Evolutionary conservation across 1,284 basidiomycete species (phyloP), one percentile per base, ranked within the genome.

Genomic region (Tilletia walkeri): DNA sequence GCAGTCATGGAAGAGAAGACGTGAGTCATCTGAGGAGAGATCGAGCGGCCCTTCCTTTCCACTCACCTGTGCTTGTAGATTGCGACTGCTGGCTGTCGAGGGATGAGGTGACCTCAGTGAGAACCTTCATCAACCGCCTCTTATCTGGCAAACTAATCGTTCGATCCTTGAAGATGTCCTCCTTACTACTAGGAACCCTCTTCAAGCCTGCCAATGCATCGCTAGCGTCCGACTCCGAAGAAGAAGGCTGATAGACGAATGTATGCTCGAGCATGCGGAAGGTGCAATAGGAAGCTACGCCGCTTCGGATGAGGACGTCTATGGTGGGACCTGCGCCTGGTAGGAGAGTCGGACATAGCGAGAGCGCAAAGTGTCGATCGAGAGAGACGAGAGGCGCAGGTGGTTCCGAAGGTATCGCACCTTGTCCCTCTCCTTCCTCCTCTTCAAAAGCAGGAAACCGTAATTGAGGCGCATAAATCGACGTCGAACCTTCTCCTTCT

Each of bases 121-220:
- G 85, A 76, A 96, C 93, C 74, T 95, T 93, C 92, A 98, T 98
- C 49, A 99, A 86, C 49, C 91, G 88, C 54, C 95, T 87, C 85
- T 98, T 99, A 73, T 95, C 93, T 47, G 95, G 84, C 5, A 98
- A 86, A 3, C 87, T 87, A 14, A 97, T 88, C 4, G 86, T 86
- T 80, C 90, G 90, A 84, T 89, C 90, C 85, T 92, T 94, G 88
- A 99, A 97, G 30, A 99, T 89, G 72, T 94, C 92, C 84, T 95
- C 94, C 83, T 97, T 98, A 85, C 89, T 92, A 38, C 90, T 89
- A 0, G 95, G 95, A 0, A 98, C 95, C 39, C 75, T 68, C 12
- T 39, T 45, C 24, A 50, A n/a, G 30, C 20, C n/a, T 20, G 9
- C 65, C 14, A 20, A 30, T 7, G 39, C n/a, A 4, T 9, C 41